Evolutionary conservation across 345 rosid genomes (phyloP), one percentile per base, ranked within the genome.

Genomic region (Eucalyptus erythrocorys): DNA sequence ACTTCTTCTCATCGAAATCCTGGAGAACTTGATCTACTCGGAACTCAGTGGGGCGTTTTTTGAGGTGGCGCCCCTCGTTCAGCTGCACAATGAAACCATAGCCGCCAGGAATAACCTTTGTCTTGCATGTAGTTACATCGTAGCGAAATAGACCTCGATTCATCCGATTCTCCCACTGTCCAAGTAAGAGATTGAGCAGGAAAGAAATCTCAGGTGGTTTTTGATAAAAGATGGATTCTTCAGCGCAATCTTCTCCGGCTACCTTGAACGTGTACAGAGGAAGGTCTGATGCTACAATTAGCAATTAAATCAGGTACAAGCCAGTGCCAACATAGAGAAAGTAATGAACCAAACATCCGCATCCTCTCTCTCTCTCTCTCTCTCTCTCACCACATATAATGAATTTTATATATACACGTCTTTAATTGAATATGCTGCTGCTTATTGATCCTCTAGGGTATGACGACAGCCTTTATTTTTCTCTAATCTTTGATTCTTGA

Each of bases 21-120:
- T 93, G 95, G 45, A 92, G 93, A 89, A 92, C 94, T 89, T 90
- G 92, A 90, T 94, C 95, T 27, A 95, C 91, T 34, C 90, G 93
- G 85, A 95, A 94, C 71, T 95, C 94, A 34, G 96, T 95, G 4
- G 92, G 95, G 43, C 95, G 88, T 90, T 94, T 94, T 91, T 93
- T 92, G 86, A 94, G 88, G 94, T 92, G 95, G 8, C 94, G 93
- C n/a, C 95, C 95, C 86, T 93, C 92, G 10, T 95, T 94, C 89
- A 94, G 93, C 92, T 94, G 93, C 14, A 93, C 94, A 6, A 95
- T 91, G 81, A 94, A 95, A 2, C 93, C 94, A 86, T 92, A 81
- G 27, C 49, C 40, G 13, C 95, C 93, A 16, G 93, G 92, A 34
- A 93, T 93, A 85, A 92, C 89, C 90, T 94, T 93, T 87, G 94